Evolutionary conservation across 2,329 filamentous ascomycete genomes (phyloP), one percentile per base, ranked within the genome.

Genomic region (Cercospora brassicicola): DNA sequence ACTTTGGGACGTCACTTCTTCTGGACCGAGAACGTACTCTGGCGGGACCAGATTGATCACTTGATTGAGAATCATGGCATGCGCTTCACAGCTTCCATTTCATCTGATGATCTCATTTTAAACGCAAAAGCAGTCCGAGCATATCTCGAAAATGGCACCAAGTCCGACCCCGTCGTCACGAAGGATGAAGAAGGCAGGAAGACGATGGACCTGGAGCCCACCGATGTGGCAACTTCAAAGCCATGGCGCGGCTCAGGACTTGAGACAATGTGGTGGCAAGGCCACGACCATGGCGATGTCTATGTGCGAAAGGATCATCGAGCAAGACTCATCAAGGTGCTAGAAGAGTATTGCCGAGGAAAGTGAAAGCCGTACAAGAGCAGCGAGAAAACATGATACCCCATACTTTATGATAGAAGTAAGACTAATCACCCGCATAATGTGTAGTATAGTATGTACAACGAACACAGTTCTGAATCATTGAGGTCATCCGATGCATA

Each of bases 1-100:
- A 88, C 86, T 9, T 80, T 92, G 0, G 86, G 85, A 0, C 81
- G 90, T 2, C 84, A 89, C 73, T 91, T 92, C 79, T 91, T 91
- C 78, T 92, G 90, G 90, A 83, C 83, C 28, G 84, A 91, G 72
- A 91, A 90, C 70, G 87, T 90, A 45, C 79, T 91, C 7, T 92
- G 90, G 90, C 88, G 87, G 72, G 87, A 91, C 59, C 88, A 91
- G 69, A 77, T 91, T 56, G 70, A 84, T 33, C 76, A 78, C 15
- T 73, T 78, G 33, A 67, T 78, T 62, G 71, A 78, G 65, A 69
- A 70, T 9, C 65, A 71, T 20, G 67, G 72, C 10, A 77, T 80
- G 57, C 69, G 78, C 18, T 84, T 88, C 10, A 88, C 86, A 0
- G 87, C 90, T 0, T 85, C 82, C 65, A 79, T 91, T 26, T 83